Conservation (phyloP, 2,329 filamentous ascomycete genomes). For the Neurospora crassa region DNA sequence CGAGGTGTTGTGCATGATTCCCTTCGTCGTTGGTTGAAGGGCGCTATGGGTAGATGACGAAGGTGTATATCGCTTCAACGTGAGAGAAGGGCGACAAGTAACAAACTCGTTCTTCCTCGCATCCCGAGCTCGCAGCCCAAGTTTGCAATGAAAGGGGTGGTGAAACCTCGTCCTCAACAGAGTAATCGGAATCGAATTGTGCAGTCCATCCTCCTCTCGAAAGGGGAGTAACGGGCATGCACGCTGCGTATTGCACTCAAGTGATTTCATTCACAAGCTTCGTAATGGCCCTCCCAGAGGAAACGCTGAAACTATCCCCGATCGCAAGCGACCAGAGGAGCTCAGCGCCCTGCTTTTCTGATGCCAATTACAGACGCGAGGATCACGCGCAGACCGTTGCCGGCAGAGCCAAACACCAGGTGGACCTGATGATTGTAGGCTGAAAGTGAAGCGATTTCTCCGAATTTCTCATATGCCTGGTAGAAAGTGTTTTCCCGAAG, state of each 20-base stretch:
- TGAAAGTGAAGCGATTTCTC: constrained; percentile 21
- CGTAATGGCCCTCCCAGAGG: constrained; percentile 22
- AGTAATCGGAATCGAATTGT: constrained; percentile 26
- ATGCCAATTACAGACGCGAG: constrained; percentile 25
- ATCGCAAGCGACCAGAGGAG: constrained; percentile 6
- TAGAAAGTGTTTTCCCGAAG: not conserved
- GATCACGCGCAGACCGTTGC: constrained; percentile 22
- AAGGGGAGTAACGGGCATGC: constrained; percentile 9
- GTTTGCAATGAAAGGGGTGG: constrained; percentile 8
- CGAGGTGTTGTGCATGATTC: not conserved
- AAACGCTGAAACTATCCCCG: constrained; percentile 15
- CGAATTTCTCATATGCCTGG: constrained; percentile 69
- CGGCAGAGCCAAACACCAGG: constrained; percentile 19
- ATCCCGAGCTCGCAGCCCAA: not conserved
- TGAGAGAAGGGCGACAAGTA: not conserved
- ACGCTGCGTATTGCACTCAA: constrained; percentile 27
- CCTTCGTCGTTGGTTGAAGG: not conserved
- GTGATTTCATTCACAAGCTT: constrained; percentile 23
- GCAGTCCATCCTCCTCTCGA: constrained; percentile 6
- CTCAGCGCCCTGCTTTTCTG: constrained; percentile 24
- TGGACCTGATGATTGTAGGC: not conserved
- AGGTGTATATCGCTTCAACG: not conserved
- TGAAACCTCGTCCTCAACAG: constrained; percentile 25
- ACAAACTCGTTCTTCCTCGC: not conserved
- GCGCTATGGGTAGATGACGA: not conserved